Conservation (phyloP, 768 basidiomycete species). For the Zangia roseola region DNA sequence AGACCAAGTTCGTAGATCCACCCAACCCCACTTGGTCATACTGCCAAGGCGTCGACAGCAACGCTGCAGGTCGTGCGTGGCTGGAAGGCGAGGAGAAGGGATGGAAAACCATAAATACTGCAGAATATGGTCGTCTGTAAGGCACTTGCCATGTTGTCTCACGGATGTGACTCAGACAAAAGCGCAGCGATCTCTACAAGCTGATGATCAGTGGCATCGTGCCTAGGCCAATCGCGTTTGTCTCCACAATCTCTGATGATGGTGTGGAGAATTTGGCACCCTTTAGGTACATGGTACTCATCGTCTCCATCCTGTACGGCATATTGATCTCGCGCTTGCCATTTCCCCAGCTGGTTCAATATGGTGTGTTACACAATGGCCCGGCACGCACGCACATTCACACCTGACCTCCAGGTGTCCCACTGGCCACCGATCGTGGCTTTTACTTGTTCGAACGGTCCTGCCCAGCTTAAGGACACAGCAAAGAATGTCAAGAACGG, state of each 20-base stretch:
- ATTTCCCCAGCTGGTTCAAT: constrained; percentile 27
- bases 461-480: constrained; percentile 40
- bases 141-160: not conserved
- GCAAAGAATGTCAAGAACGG: constrained; percentile 44
- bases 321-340: constrained; percentile 1
- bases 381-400: not conserved
- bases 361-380: constrained; percentile 13
- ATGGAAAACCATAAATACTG: constrained; percentile 34
- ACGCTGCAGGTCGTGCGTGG: constrained; percentile 33
- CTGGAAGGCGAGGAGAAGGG: constrained; percentile 34
- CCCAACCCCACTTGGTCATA: constrained; percentile 35
- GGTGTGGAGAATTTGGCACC: constrained; percentile 43
- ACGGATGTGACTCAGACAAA: not conserved
- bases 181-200: constrained; percentile 28
- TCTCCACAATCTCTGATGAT: constrained; percentile 35
- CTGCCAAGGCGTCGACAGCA: constrained; percentile 29
- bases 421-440: constrained; percentile 36
- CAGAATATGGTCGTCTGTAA: constrained; percentile 29
- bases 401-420: constrained; percentile 15
- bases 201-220: constrained; percentile 39
- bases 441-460: constrained; percentile 25
- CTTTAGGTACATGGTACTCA: constrained; percentile 31
- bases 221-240: constrained; percentile 47
- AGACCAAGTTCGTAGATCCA: constrained; percentile 26
- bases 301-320: not conserved